Evolutionary conservation across 2,329 filamentous ascomycete species (phyloP), one percentile per base, ranked within the genome.

Genomic region (Chaetothyriales sp.): DNA sequence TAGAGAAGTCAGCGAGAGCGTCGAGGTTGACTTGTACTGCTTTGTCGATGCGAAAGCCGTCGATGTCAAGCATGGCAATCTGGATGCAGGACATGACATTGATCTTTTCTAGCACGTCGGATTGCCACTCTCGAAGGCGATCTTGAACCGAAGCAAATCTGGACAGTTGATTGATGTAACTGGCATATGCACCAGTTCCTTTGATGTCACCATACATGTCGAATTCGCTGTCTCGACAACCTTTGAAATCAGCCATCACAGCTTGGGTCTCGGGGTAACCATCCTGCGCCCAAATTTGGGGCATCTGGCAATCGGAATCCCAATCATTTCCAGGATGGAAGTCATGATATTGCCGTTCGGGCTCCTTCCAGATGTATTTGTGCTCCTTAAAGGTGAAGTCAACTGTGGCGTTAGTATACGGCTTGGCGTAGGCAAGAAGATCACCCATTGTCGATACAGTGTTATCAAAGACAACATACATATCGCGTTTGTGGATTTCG

Each of bases 121-220:
- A 70, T 15, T 67, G 60, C 76, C 76, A 79, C 46, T 77, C 75
- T 46, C 77, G 69, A 2, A 79, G 67, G 53, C 76, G 74, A 63
- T 79, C 77, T 61, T 79, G 76, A 1, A 78, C 76, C 43, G 70
- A 74, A 49, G 74, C 75, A 63, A 78, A 79, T 56, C 78, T 78
- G 40, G 73, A 71, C 18, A 79, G 67, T 61, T 78, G 74, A 54
- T 72, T 73, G 58, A 75, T 65, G 70, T 72, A 78, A 56, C 77
- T 73, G 0, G 73, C 69, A 52, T 73, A 76, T 13, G 72, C 68
- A 49, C 76, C 76, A 54, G 77, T 76, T 48, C 74, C 73, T 55
- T 73, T 71, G 22, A 71, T 72, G 54, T 78, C 75, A 48, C 76
- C 76, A 52, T 73, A 78, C 63, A 47, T 70, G 57, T 78, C 73